Conservation (phyloP, 306 rosid species). For the Trichosanthes cucumerina region DNA sequence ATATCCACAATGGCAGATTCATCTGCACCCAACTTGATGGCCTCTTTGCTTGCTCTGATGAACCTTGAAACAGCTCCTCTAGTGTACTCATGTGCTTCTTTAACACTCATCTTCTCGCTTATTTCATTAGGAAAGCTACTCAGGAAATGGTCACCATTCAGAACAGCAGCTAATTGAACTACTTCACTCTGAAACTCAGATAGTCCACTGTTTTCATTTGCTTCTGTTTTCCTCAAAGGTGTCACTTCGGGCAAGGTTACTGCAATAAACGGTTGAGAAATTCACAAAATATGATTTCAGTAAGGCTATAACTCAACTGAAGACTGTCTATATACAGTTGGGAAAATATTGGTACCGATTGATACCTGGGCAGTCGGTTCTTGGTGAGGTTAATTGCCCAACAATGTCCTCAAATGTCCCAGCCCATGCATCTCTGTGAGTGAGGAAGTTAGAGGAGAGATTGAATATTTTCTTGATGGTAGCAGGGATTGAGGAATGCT, state of each 20-base stretch:
- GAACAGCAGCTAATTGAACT: constrained; percentile 90
- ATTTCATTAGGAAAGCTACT: constrained; percentile 84
- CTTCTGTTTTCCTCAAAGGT: constrained; percentile 61
- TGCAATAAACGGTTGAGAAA: constrained; percentile 15
- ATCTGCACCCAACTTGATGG: constrained; percentile 78
- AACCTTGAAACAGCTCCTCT: constrained; percentile 83
- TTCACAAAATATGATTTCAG: background rate
- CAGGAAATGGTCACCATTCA: constrained; percentile 82
- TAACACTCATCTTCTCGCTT: constrained; percentile 81
- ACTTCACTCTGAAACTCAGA: constrained; percentile 90
- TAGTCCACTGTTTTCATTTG: constrained; percentile 47
- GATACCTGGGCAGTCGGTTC: constrained; percentile 94
- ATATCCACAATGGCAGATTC: constrained; percentile 91
- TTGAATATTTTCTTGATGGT: constrained; percentile 94
- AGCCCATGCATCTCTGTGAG: constrained; percentile 99
- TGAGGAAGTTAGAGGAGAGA: constrained; percentile 78
- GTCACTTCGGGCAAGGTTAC: constrained; percentile 77
- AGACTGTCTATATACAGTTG: background rate
- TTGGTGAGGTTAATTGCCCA: constrained; percentile 56
- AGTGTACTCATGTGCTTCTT: constrained; percentile 65
- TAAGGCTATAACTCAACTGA: background rate
- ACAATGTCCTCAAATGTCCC: constrained; percentile 83
- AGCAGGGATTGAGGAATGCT: constrained; percentile 98
- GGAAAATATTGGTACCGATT: background rate
- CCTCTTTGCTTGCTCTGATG: constrained; percentile 92